phyloP scores from a whole-genome alignment of 2,329 filamentous ascomycete genomes.

The Malbranchea zuffiana region DNA sequence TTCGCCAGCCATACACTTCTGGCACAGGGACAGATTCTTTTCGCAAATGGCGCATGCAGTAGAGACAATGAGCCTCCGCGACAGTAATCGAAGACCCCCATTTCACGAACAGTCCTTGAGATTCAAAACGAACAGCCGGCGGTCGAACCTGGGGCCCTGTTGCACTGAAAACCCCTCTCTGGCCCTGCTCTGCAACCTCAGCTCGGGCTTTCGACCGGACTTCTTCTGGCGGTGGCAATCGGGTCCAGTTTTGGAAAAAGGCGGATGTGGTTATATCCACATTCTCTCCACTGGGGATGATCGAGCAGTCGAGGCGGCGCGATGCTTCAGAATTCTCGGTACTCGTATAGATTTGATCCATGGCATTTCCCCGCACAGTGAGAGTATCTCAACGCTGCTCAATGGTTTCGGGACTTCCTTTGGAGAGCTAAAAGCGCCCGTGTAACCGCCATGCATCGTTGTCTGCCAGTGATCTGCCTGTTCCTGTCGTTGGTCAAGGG shows the following conservation, averaged over 20 bases:
- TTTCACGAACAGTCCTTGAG: slow-evolving; percentile 19
- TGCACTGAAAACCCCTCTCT: background rate
- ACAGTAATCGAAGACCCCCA: slow-evolving; percentile 16
- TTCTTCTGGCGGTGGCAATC: slow-evolving; percentile 4
- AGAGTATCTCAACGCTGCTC: too few relatives aligned
- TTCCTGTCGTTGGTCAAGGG: too few relatives aligned
- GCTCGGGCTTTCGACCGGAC: slow-evolving; percentile 1
- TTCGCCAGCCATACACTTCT: slow-evolving; percentile 28
- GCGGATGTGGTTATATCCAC: background rate
- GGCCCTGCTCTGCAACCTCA: slow-evolving; percentile 1
- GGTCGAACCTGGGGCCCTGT: background rate
- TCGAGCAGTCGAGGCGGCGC: background rate
- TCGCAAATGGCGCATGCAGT: slow-evolving; percentile 16
- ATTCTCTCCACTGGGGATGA: slow-evolving; percentile 1
- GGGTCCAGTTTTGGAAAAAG: slow-evolving; percentile 3
- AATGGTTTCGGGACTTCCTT: too few relatives aligned
- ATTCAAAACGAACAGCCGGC: slow-evolving; percentile 13
- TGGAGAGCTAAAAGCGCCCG: too few relatives aligned
- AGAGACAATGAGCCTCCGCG: slow-evolving; percentile 18
- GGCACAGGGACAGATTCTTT: slow-evolving; percentile 23
- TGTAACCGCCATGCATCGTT: too few relatives aligned
- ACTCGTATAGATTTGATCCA: too few relatives aligned
- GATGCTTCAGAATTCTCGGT: too few relatives aligned
- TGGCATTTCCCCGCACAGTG: too few relatives aligned
- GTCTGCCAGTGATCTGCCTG: too few relatives aligned